Evolutionary conservation across 1,139 yeast species (phyloP).

Genomic region (Lodderomyces theae): DNA sequence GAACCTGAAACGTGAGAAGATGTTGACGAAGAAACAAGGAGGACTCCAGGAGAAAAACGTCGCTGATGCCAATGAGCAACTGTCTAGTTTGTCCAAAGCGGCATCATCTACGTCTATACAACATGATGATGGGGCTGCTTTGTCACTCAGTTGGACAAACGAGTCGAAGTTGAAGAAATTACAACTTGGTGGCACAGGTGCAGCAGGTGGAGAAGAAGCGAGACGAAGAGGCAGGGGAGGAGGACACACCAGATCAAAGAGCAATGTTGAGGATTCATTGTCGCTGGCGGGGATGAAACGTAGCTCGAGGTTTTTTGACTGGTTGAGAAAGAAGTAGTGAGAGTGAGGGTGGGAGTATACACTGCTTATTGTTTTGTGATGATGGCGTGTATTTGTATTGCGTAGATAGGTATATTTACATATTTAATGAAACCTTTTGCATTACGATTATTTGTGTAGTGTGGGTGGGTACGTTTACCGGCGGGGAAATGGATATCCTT

Average conservation of each 20-base stretch:
- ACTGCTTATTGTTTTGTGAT: too few species aligned
- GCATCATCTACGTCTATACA: slow-evolving; percentile 1
- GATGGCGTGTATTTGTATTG: too few species aligned
- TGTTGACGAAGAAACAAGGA: too few species aligned
- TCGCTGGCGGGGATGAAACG: slow-evolving; percentile 7
- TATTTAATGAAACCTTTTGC: too few species aligned
- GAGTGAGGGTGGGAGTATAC: too few species aligned
- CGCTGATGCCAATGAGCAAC: too few species aligned
- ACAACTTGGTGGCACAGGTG: neutral
- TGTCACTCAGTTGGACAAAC: neutral
- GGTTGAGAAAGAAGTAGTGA: slow-evolving; percentile 14
- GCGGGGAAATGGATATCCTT: too few species aligned
- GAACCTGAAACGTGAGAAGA: too few species aligned
- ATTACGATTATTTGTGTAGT: too few species aligned
- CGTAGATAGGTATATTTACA: too few species aligned
- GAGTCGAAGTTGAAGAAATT: neutral
- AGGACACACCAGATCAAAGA: slow-evolving; percentile 2
- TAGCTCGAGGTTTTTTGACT: slow-evolving; percentile 14
- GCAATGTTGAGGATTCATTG: slow-evolving; percentile 8
- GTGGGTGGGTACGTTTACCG: too few species aligned
- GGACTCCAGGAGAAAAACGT: too few species aligned
- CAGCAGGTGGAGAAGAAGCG: neutral
- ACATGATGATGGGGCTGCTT: slow-evolving; percentile 1
- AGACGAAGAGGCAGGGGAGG: neutral
- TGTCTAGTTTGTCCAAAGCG: slow-evolving; percentile 8